Conservation (phyloP, 2,329 filamentous ascomycete species). For the Leptographium wingfieldii region DNA sequence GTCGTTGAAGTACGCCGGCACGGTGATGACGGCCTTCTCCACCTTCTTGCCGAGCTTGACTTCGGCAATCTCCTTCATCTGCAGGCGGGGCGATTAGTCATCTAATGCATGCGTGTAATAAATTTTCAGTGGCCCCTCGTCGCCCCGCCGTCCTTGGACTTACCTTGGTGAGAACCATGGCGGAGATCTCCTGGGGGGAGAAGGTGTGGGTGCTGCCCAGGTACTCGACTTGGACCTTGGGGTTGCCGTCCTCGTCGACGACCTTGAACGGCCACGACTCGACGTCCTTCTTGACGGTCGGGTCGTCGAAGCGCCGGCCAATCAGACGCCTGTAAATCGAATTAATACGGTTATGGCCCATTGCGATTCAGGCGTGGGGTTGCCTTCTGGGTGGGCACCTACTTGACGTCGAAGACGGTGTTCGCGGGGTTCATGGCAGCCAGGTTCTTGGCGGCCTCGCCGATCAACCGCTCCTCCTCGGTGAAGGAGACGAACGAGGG, state of each 20-base stretch:
- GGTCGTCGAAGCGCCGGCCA: slow-evolving; percentile 88
- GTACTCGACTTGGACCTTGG: slow-evolving; percentile 91
- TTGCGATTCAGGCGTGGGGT: neutral
- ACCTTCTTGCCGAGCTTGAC: slow-evolving; percentile 98
- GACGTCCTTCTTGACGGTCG: slow-evolving; percentile 96
- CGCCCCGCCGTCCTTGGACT: slow-evolving; percentile 10
- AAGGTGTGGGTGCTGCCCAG: slow-evolving; percentile 90
- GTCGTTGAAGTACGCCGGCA: slow-evolving; percentile 99
- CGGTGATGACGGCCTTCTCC: slow-evolving; percentile 97
- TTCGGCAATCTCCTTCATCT: slow-evolving; percentile 99
- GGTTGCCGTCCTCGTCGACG: slow-evolving; percentile 75
- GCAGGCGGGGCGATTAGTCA: slow-evolving; percentile 11
- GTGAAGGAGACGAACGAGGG: slow-evolving; percentile 99
- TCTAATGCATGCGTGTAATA: too few species aligned
- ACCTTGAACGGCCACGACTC: slow-evolving; percentile 99
- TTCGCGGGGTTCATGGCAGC: slow-evolving; percentile 98
- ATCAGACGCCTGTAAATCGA: slow-evolving; percentile 73
- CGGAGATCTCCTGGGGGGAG: slow-evolving; percentile 96
- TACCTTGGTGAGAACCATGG: slow-evolving; percentile 98
- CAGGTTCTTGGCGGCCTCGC: slow-evolving; percentile 99
- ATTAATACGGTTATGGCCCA: neutral
- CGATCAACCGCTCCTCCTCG: slow-evolving; percentile 95
- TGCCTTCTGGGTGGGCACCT: slow-evolving; percentile 22
- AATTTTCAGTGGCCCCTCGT: neutral
- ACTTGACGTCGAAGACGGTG: slow-evolving; percentile 99